These are phyloP conservation scores for Globisporangium orthogonon DNA, from an alignment of 352 stramenopile genomes.

Conservation along the genomic window DNA sequence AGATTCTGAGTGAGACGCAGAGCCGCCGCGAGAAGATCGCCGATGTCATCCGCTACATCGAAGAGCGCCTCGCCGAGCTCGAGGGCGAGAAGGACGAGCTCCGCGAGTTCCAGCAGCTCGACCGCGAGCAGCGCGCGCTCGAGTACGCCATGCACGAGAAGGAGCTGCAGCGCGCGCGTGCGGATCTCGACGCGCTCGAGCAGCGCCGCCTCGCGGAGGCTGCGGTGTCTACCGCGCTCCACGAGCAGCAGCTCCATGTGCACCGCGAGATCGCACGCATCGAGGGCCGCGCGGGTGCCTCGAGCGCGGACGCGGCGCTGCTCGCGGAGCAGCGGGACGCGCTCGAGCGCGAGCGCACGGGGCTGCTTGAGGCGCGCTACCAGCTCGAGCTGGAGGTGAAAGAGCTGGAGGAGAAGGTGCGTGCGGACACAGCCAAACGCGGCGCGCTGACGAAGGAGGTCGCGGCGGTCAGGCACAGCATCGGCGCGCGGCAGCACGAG, in stretches of 20 bases:
- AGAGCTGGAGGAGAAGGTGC: constrained; percentile 60
- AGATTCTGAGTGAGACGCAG: constrained; percentile 96
- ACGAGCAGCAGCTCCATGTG: constrained; percentile 62
- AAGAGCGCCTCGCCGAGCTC: constrained; percentile 91
- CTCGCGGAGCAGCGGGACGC: constrained; percentile 41
- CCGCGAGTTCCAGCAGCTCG: constrained; percentile 91
- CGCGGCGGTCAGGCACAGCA: constrained; percentile 43
- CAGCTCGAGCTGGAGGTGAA: constrained; percentile 80
- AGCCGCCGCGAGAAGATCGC: constrained; percentile 95
- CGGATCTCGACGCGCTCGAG: constrained; percentile 66
- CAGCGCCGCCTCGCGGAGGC: constrained; percentile 54
- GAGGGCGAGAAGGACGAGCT: constrained; percentile 99
- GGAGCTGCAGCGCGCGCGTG: constrained; percentile 57
- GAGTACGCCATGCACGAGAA: constrained; percentile 96
- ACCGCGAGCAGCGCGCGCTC: constrained; percentile 93
- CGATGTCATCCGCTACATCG: constrained; percentile 94
- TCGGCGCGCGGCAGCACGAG: constrained; percentile 37
- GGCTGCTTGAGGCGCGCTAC: constrained; percentile 67
- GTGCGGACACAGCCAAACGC: constrained; percentile 36
- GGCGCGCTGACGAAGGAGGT: constrained; percentile 44
- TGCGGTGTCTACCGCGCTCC: constrained; percentile 38
- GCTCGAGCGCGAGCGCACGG: constrained; percentile 71
- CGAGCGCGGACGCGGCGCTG: constrained; percentile 34
- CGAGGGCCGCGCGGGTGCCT: constrained; percentile 23
- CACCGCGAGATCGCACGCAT: constrained; percentile 44